Base-by-base conservation (phyloP, 2,329 filamentous ascomycete genomes). In the Graphilbum fragrans region DNA sequence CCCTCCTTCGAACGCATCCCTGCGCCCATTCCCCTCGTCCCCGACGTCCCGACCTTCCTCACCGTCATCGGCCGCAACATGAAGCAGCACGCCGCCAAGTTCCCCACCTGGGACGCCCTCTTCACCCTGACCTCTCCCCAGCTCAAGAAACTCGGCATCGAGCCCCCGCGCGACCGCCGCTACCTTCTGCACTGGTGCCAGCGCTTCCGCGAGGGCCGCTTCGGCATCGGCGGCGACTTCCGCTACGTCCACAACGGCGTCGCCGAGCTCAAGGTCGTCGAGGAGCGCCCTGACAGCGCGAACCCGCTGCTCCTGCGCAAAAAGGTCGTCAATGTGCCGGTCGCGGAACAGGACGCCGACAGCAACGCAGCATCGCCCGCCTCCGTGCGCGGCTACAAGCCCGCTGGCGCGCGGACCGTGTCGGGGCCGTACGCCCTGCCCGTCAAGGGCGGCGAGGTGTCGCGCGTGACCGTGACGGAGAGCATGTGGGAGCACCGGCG, bases 401-500 rank as follows among this genome's bases (percentile, higher is more conserved):
- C 94, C 14, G 64, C 75, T 45, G 77, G 80, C 3, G 77, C 76
- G 2, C 72, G 72, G 52, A 77, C 72, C 23, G 86, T 96, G 50
- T 70, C 70, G 19, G 90, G 90, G 0, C 84, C 84, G 2, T 82
- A 79, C 52, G 74, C 87, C 6, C 67, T 80, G 55, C 76, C 78
- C 5, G 56, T 88, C 22, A 80, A 82, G 59, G 74, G 74, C 1
- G 72, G 75, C 1, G 64, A 66, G 33, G 78, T 76, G 9, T 84
- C 80, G 11, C 67, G 70, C 39, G 70, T 96, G 50, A 69, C 70
- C 48, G 72, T 85, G 19, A 77, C 80, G 43, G 88, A 95, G 59
- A 87, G 90, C 10, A 82, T 96, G 68, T 96, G 90, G 92, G 90
- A 96, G 67, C 71, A 87, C 54, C 80, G 74, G 58, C 74, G 80